phyloP scores from a whole-genome alignment of 208 protist genomes.

The Acanthamoeba castellanii region DNA sequence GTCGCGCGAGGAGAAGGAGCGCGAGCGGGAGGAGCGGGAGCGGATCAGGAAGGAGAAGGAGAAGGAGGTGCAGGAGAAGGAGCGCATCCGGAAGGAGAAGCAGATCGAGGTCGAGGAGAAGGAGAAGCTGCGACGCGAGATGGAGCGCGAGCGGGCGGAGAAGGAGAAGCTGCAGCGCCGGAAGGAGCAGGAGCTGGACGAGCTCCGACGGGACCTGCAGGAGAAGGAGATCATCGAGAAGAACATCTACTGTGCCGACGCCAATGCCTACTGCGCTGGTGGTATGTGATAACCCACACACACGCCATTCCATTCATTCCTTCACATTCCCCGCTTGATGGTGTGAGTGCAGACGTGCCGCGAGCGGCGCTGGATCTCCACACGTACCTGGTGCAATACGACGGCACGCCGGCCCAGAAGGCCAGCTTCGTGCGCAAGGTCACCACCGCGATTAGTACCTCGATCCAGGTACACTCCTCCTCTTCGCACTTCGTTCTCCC shows the following conservation, averaged over 20 bases:
- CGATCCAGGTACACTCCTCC: neutral
- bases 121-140: constrained; percentile 21
- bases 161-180: neutral
- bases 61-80: constrained; percentile 74
- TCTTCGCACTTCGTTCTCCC: no score
- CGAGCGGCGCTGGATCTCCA: constrained; percentile 16
- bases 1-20: constrained; percentile 1
- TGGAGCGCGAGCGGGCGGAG: constrained; percentile 13
- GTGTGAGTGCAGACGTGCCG: constrained; percentile 4
- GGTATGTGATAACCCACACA: neutral
- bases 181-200: constrained; percentile 11
- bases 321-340: neutral
- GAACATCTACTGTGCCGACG: constrained; percentile 18
- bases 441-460: neutral
- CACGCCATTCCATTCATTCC: neutral
- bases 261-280: constrained; percentile 18
- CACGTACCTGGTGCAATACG: neutral
- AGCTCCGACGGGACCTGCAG: neutral
- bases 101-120: constrained; percentile 17
- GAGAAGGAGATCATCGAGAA: constrained; percentile 64
- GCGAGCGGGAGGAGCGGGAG: constrained; percentile 31
- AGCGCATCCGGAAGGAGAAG: constrained; percentile 26
- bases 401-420: constrained; percentile 28
- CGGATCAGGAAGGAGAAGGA: constrained; percentile 61
- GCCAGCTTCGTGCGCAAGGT: neutral